phyloP scores from a whole-genome alignment of 257 asterid species.

The Penstemon davidsonii region DNA sequence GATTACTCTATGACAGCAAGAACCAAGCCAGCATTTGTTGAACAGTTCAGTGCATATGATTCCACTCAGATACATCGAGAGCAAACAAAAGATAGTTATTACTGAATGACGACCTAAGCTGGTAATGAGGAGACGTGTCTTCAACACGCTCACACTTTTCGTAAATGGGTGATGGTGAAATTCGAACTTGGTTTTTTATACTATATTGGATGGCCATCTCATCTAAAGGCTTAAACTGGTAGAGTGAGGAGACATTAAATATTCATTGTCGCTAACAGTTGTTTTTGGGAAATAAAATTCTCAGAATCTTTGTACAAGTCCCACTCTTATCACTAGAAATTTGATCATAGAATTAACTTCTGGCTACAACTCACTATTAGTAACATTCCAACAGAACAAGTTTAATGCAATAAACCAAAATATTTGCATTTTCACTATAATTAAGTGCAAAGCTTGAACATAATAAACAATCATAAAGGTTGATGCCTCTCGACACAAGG shows the following conservation, averaged over 20 bases:
- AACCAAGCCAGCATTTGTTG: neutral
- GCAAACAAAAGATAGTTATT: too few species aligned
- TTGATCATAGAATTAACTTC: constrained; percentile 11
- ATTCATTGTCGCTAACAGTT: neutral
- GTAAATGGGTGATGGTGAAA: too few species aligned
- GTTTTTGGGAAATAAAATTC: neutral
- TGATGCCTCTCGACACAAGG: constrained; percentile 6
- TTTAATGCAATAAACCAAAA: constrained; percentile 15
- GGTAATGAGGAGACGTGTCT: too few species aligned
- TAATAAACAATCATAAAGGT: neutral
- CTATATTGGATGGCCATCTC: too few species aligned
- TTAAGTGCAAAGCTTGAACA: constrained; percentile 10
- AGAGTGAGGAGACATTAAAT: too few species aligned
- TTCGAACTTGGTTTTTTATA: too few species aligned
- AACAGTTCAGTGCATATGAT: neutral
- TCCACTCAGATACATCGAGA: too few species aligned
- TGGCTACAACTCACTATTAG: constrained; percentile 9
- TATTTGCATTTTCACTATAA: constrained; percentile 17
- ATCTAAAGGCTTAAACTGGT: too few species aligned
- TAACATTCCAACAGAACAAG: constrained; percentile 16
- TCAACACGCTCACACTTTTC: too few species aligned
- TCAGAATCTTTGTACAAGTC: too few species aligned
- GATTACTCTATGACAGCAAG: neutral
- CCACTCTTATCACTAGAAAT: neutral
- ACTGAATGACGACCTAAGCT: too few species aligned